Evolutionary conservation across 495 filamentous ascomycete species (phyloP).

Genomic region (Melanomma pulvis-pyrius): DNA sequence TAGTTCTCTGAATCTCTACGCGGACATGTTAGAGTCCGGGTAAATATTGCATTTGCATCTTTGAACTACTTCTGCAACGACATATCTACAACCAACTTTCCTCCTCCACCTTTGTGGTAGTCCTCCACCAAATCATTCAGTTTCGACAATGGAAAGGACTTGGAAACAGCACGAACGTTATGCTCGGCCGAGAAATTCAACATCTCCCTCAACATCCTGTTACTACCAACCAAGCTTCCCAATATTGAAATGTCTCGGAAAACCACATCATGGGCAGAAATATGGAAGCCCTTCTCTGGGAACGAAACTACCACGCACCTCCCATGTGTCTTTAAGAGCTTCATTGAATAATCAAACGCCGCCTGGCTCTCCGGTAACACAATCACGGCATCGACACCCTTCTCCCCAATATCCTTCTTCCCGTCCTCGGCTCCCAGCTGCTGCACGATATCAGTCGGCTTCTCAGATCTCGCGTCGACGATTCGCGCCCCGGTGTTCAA

Average conservation of each 20-base stretch:
- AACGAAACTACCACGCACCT: slow-evolving; percentile 48
- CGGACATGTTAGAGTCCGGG: slow-evolving; percentile 60
- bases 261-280: slow-evolving; percentile 47
- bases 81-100: slow-evolving; percentile 52
- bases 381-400: slow-evolving; percentile 50
- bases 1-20: slow-evolving; percentile 63
- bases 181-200: slow-evolving; percentile 44
- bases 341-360: slow-evolving; percentile 47
- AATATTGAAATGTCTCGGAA: slow-evolving; percentile 47
- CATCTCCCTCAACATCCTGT: slow-evolving; percentile 45
- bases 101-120: slow-evolving; percentile 48
- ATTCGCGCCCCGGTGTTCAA: slow-evolving; percentile 33
- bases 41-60: slow-evolving; percentile 7
- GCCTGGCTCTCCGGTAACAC: slow-evolving; percentile 50
- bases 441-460: slow-evolving; percentile 22
- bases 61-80: slow-evolving; percentile 1
- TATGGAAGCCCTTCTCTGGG: slow-evolving; percentile 46
- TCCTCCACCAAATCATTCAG: slow-evolving; percentile 51
- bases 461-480: slow-evolving; percentile 33
- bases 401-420: slow-evolving; percentile 41
- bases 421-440: slow-evolving; percentile 38
- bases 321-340: slow-evolving; percentile 47
- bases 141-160: slow-evolving; percentile 42
- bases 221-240: slow-evolving; percentile 47
- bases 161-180: slow-evolving; percentile 42